Conservation (phyloP, 2,329 filamentous ascomycete genomes). For the Fusarium burgessii region DNA sequence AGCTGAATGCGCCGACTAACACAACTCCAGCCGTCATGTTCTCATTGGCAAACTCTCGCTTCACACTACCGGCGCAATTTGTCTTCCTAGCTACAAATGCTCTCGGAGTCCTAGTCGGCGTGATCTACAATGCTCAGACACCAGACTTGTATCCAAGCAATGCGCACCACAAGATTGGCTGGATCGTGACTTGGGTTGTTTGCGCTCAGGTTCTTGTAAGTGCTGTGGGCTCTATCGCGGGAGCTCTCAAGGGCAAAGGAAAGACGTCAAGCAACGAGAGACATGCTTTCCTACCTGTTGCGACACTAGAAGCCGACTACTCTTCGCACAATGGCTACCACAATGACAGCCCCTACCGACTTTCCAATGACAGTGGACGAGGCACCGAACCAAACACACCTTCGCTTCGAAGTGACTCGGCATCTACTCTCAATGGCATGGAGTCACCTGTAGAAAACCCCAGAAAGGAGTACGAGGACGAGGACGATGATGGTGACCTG, state of each 20-base stretch:
- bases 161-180: conserved; percentile 88
- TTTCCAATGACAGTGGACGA: conserved; percentile 79
- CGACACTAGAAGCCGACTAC: conserved; percentile 52
- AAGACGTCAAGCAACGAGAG: neutral
- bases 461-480: conserved; percentile 63
- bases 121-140: conserved; percentile 82
- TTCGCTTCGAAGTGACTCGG: conserved; percentile 73
- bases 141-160: conserved; percentile 90
- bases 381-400: conserved; percentile 77
- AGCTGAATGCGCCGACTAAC: conserved; percentile 16
- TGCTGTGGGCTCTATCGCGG: conserved; percentile 70
- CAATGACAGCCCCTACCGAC: conserved; percentile 62
- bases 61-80: conserved; percentile 77
- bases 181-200: conserved; percentile 81
- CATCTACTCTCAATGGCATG: conserved; percentile 66
- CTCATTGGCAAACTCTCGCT: conserved; percentile 82
- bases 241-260: conserved; percentile 8
- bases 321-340: conserved; percentile 59
- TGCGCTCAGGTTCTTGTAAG: conserved; percentile 77
- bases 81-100: conserved; percentile 73
- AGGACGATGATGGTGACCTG: conserved; percentile 61
- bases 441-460: conserved; percentile 53
- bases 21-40: conserved; percentile 78
- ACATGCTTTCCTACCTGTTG: conserved; percentile 72
- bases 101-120: conserved; percentile 72